Conservation (phyloP, 1,284 basidiomycete species). For the Ustilago nuda region DNA sequence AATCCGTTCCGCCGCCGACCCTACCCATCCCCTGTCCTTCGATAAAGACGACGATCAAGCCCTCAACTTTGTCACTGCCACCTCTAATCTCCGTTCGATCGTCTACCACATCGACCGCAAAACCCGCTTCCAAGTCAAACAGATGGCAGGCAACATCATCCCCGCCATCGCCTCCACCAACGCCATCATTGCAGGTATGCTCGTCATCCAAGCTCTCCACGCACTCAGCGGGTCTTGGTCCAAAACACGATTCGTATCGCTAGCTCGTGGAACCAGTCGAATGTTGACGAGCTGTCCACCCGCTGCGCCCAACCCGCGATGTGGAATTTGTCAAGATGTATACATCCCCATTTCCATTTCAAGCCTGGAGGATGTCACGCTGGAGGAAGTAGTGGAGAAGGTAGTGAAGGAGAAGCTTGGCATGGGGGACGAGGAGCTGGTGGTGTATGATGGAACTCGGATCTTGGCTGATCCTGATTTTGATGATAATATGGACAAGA, state of each 20-base stretch:
- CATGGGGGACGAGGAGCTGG: constrained; percentile 68
- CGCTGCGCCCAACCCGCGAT: constrained; percentile 69
- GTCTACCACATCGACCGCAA: constrained; percentile 88
- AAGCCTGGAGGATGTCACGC: constrained; percentile 78
- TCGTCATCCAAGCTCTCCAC: constrained; percentile 90
- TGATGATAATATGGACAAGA: constrained; percentile 82
- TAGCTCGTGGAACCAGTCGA: constrained; percentile 42
- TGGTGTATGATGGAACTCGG: constrained; percentile 80
- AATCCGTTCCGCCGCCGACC: constrained; percentile 78
- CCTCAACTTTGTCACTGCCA: constrained; percentile 93
- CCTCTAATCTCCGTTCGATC: constrained; percentile 88
- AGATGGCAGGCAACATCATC: constrained; percentile 97
- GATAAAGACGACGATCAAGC: constrained; percentile 99
- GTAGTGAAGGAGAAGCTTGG: constrained; percentile 72
- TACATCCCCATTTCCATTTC: constrained; percentile 77
- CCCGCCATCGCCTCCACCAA: constrained; percentile 99
- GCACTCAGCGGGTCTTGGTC: constrained; percentile 72
- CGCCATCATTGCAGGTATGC: constrained; percentile 92
- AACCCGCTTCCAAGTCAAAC: constrained; percentile 98
- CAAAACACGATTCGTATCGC: constrained; percentile 43
- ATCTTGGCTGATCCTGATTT: constrained; percentile 88
- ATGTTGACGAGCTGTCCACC: constrained; percentile 41
- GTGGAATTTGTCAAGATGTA: constrained; percentile 86
- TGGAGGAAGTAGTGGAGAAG: constrained; percentile 78
- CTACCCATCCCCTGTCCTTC: constrained; percentile 80